Evolutionary conservation across 140 eudicot species (phyloP).

Genomic region (Cichorium intybus): DNA sequence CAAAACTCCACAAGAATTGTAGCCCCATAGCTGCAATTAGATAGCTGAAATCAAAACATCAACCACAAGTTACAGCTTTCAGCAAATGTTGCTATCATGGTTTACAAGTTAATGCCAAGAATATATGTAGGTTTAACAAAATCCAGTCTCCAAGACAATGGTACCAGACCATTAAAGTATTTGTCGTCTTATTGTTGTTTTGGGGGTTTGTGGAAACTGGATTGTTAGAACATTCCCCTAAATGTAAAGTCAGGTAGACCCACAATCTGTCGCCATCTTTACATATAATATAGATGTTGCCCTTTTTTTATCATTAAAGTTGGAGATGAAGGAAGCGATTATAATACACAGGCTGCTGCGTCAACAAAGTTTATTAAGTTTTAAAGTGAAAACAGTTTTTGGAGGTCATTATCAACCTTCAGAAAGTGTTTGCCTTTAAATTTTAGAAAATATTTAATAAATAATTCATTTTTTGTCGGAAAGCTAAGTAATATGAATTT

Average conservation of each 20-base stretch:
- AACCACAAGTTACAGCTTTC: background rate
- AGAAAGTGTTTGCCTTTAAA: too few relatives aligned
- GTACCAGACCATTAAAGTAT: too few relatives aligned
- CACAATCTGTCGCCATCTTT: constrained; percentile 11
- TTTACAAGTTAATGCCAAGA: too few relatives aligned
- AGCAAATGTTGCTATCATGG: background rate
- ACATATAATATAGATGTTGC: constrained; percentile 6
- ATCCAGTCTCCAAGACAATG: too few relatives aligned
- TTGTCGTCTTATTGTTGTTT: too few relatives aligned
- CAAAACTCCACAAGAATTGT: constrained; percentile 70
- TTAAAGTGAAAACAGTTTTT: too few relatives aligned
- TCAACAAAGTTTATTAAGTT: background rate
- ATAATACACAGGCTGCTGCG: background rate
- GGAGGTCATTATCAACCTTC: background rate
- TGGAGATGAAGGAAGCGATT: background rate
- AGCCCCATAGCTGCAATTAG: constrained; percentile 81
- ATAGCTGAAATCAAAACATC: constrained; percentile 47
- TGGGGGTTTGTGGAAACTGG: background rate
- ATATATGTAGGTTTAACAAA: too few relatives aligned
- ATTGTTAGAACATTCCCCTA: constrained; percentile 14
- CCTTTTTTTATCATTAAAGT: background rate
- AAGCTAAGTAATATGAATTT: background rate
- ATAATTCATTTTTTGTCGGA: background rate
- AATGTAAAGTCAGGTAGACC: constrained; percentile 1
- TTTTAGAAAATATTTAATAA: background rate